Evolutionary conservation across 345 rosid species (phyloP).

Genomic region (Erodium maritimum): DNA sequence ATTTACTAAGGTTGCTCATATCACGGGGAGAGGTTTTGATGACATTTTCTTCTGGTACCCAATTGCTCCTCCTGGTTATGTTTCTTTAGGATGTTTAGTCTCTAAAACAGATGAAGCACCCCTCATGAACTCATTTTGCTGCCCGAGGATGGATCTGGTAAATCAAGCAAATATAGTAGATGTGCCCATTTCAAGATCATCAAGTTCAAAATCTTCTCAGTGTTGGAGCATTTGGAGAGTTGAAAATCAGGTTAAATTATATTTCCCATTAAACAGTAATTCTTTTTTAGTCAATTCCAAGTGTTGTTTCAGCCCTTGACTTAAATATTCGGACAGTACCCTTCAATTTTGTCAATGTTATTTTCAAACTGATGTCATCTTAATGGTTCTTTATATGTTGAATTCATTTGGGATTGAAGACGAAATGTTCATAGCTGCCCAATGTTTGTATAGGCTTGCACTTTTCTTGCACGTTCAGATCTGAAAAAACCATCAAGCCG

Average conservation of each 20-base stretch:
- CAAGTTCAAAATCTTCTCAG: slow-evolving; percentile 61
- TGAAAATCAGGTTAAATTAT: slow-evolving; percentile 77
- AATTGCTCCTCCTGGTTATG: slow-evolving; percentile 95
- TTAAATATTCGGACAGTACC: background rate
- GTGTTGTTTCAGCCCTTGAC: background rate
- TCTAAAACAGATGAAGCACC: slow-evolving; percentile 75
- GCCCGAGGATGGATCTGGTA: slow-evolving; percentile 93
- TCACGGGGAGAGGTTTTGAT: slow-evolving; percentile 75
- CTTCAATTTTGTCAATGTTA: background rate
- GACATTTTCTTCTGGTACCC: slow-evolving; percentile 95
- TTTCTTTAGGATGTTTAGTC: slow-evolving; percentile 76
- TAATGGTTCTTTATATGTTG: slow-evolving; percentile 1
- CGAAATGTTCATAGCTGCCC: background rate
- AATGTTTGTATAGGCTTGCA: slow-evolving; percentile 61
- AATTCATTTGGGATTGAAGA: background rate
- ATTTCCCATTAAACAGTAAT: slow-evolving; percentile 7
- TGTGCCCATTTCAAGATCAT: slow-evolving; percentile 66
- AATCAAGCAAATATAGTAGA: slow-evolving; percentile 73
- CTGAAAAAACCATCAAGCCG: slow-evolving; percentile 67
- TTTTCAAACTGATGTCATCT: background rate
- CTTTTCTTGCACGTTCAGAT: slow-evolving; percentile 90
- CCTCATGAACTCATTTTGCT: slow-evolving; percentile 47
- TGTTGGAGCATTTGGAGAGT: slow-evolving; percentile 98
- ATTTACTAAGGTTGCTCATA: slow-evolving; percentile 74
- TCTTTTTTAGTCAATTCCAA: background rate